Evolutionary conservation across 345 rosid genomes (phyloP), one percentile per base, ranked within the genome.

Genomic region (Pseudoturritis turrita): DNA sequence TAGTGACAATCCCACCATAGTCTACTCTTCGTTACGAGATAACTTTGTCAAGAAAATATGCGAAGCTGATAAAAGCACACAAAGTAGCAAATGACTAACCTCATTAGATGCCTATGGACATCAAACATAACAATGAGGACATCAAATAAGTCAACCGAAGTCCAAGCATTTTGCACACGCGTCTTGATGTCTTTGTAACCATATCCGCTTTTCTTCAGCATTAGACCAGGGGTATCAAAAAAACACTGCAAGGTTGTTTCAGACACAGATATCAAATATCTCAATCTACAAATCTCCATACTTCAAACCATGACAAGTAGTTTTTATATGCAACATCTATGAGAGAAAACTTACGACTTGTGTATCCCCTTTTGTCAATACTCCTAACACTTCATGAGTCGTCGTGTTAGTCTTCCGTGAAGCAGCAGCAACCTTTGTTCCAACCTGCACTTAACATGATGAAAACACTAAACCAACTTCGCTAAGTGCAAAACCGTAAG

Each of bases 401-500:
- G 98, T 95, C 49, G 99, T 95, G 77, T 95, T 95, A 9, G 98
- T 92, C 81, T 95, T 95, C 75, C 97, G 82, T 2, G 99, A 96
- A 72, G 91, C 95, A 61, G 99, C 98, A 68, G 96, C 85, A 68
- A 96, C 97, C 82, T 92, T 96, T 25, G 89, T 83, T 31, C 97
- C 99, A 67, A 90, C 96, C 94, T 95, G 44, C 10, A 77, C 49
- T 23, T 74, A 44, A 67, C 49, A 33, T 46, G 62, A 22, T 6
- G 13, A 52, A 57, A 41, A 39, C 7, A 71, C 9, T 45, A 44
- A 68, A 56, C 63, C 23, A 68, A 29, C 43, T 26, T 56, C 10
- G 31, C 40, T 29, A 44, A 44, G 5, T 37, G 22, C 23, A 3
- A 23, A 59, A 70, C 50, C 11, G 10, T 62, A 21, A 62, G 45